Base-by-base conservation (phyloP, 768 basidiomycete genomes). In the Auriculariales sp. region DNA sequence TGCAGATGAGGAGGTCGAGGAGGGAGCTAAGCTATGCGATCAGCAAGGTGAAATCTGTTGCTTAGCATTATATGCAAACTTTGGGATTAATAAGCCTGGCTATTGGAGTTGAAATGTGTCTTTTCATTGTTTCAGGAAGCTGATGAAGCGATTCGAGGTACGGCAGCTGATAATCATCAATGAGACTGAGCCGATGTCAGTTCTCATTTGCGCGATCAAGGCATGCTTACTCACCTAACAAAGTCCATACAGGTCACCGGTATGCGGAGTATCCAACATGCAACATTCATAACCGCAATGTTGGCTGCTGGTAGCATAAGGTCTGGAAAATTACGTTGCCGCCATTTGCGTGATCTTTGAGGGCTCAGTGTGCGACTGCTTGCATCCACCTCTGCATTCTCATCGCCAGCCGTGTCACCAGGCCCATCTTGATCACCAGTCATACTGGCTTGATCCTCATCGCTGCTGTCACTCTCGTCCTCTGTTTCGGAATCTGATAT, bases 241-340 rank as follows among this genome's bases (percentile, higher is more conserved):
- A 94, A 73, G 59, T 95, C 90, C 57, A 71, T 73, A 57, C 80
- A 84, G 56, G 84, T 66, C 10, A 85, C 67, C 0, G 91, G 89
- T 31, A 91, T 61, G 19, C 91, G 73, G 61, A 93, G 58, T 19
- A 75, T 79, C 87, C 87, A 91, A 55, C 82, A 84, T 2, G 75
- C 84, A 3, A 91, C n/a, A 14, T 84, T 67, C 3, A 94, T 68
- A 34, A 91, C 71, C 3, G 81, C 77, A 28, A 95, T 66, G 27
- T 70, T n/a, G 47, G 71, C 71, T 25, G 66, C 67, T n/a, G n/a
- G n/a, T n/a, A n/a, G n/a, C n/a, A 71, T 69, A 42, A 63, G 68
- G 48, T 39, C 17, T 30, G 49, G n/a, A 28, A 11, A 22, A n/a
- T 44, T 48, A 25, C 31, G 27, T 22, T 32, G 19, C 10, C 27